Percentiles rank a stretch among this genome's conserved stretches.
Evolutionary conservation across 495 filamentous ascomycete genomes (phyloP).

Genomic region (Penicillium paxilli): DNA sequence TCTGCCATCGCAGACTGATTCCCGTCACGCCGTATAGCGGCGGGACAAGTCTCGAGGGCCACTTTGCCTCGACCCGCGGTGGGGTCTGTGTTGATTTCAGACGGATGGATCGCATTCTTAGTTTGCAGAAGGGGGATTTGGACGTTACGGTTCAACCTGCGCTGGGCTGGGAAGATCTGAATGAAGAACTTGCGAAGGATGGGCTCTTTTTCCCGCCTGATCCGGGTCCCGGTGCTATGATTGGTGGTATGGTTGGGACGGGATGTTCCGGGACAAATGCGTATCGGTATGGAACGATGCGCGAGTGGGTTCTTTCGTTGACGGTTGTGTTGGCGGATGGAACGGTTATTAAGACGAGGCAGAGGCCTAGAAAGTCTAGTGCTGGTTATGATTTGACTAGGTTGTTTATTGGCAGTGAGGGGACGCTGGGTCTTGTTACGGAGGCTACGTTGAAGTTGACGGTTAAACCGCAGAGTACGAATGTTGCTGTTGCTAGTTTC

Average conservation of each 20-base stretch:
- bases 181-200: conserved; percentile 54
- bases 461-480: conserved; percentile 60
- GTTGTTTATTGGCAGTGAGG: conserved; percentile 64
- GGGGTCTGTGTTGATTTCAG: conserved; percentile 66
- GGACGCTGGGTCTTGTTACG: conserved; percentile 64
- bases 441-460: conserved; percentile 65
- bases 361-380: conserved; percentile 64
- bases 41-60: conserved; percentile 64
- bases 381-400: conserved; percentile 67
- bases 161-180: conserved; percentile 63
- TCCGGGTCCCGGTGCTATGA: conserved; percentile 66
- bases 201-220: conserved; percentile 68
- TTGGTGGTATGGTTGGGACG: conserved; percentile 68
- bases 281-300: conserved; percentile 69
- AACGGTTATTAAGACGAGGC: conserved; percentile 63
- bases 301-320: conserved; percentile 64
- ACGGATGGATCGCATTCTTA: conserved; percentile 61
- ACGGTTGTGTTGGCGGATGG: conserved; percentile 68
- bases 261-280: conserved; percentile 69
- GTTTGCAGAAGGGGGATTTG: conserved; percentile 56
- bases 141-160: conserved; percentile 69
- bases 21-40: conserved; percentile 65
- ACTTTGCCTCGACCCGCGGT: conserved; percentile 60
- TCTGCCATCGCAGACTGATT: conserved; percentile 61
- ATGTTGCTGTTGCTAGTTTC: conserved; percentile 64